Conservation (phyloP, 2,329 filamentous ascomycete species). For the Penicillium sumatraense region DNA sequence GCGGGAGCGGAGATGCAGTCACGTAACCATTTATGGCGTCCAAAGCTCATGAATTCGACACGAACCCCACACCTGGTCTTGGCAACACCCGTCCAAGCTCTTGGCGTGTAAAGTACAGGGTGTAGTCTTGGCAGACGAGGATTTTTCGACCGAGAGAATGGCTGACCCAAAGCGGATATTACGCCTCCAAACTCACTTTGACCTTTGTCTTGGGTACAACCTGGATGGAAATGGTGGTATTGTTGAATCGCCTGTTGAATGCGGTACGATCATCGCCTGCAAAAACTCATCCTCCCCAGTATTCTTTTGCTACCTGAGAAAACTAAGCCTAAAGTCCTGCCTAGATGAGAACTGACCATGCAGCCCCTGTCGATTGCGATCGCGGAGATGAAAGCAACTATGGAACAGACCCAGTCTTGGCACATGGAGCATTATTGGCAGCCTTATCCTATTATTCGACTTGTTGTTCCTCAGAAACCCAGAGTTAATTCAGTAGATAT, state of each 20-base stretch:
- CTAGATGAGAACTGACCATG: not conserved
- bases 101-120: not conserved
- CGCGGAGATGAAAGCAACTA: not conserved
- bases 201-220: not conserved
- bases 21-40: not conserved
- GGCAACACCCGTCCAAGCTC: not conserved
- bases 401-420: not conserved
- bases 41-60: not conserved
- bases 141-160: not conserved
- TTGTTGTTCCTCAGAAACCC: not conserved
- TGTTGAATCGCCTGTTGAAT: not conserved
- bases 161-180: not conserved
- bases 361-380: not conserved
- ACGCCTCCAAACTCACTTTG: not conserved
- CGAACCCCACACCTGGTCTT: not conserved
- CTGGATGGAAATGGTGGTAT: not conserved
- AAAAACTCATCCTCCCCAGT: not conserved
- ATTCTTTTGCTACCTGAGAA: not conserved
- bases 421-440: not conserved
- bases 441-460: not conserved
- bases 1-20: not conserved
- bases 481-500: not conserved
- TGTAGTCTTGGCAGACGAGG: not conserved
- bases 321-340: not conserved
- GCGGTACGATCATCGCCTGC: not conserved